Conservation (phyloP, 306 rosid species). For the Delonix regia region DNA sequence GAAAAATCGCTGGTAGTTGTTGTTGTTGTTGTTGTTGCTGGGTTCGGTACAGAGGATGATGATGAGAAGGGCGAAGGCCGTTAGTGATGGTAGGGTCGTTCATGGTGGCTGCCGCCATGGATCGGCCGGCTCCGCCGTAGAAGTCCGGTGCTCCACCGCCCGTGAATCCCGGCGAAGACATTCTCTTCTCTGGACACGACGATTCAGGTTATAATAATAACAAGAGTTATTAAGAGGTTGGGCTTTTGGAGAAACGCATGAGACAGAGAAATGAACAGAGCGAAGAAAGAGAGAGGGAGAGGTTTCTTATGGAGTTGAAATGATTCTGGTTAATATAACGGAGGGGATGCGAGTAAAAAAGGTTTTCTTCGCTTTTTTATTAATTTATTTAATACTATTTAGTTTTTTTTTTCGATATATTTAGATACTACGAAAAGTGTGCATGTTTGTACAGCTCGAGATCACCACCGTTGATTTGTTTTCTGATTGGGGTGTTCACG, state of each 20-base stretch:
- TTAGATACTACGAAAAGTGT: background rate
- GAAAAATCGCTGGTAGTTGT: constrained; percentile 44
- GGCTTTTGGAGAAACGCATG: constrained; percentile 56
- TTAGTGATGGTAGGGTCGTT: constrained; percentile 31
- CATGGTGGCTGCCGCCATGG: constrained; percentile 48
- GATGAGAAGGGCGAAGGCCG: constrained; percentile 43
- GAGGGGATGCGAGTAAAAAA: constrained; percentile 33
- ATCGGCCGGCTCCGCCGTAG: constrained; percentile 54
- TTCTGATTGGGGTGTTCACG: constrained; percentile 10
- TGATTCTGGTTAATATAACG: constrained; percentile 49
- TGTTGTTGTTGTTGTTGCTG: constrained; percentile 51
- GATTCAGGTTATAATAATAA: background rate
- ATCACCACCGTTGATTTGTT: constrained; percentile 38
- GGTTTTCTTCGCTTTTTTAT: background rate
- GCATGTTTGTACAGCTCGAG: constrained; percentile 26
- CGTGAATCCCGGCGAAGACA: constrained; percentile 80
- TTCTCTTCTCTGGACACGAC: constrained; percentile 1
- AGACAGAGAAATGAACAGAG: constrained; percentile 35
- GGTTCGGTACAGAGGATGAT: constrained; percentile 52
- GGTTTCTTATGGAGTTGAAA: constrained; percentile 45
- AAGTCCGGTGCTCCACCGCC: constrained; percentile 65
- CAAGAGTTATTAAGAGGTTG: constrained; percentile 37
- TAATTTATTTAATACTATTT: background rate
- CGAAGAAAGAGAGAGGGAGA: constrained; percentile 11
- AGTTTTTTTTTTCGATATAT: background rate